Conservation (phyloP, 2,329 filamentous ascomycete genomes). For the Corniculantispora saksenae region DNA sequence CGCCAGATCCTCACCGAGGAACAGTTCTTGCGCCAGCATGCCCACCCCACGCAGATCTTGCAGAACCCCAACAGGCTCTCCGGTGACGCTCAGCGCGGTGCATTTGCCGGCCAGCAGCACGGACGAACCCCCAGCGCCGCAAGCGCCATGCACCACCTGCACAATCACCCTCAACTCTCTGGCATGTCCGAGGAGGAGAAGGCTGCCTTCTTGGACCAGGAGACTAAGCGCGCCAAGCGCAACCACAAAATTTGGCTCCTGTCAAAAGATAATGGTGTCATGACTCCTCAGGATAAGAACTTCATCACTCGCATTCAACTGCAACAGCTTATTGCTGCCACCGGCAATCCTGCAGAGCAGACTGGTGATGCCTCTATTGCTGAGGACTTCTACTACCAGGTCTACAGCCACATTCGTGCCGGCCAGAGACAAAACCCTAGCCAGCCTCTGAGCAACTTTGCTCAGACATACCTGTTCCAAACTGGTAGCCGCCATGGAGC, state of each 20-base stretch:
- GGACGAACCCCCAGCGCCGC: constrained; percentile 55
- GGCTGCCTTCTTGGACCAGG: constrained; percentile 79
- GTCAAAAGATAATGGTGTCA: constrained; percentile 91
- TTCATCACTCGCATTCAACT: constrained; percentile 98
- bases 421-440: constrained; percentile 87
- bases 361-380: constrained; percentile 77
- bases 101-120: constrained; percentile 39
- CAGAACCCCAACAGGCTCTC: constrained; percentile 74
- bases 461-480: constrained; percentile 95
- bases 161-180: constrained; percentile 51
- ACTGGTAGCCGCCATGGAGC: constrained; percentile 80
- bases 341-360: constrained; percentile 79
- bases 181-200: constrained; percentile 83
- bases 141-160: constrained; percentile 34
- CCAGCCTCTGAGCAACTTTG: constrained; percentile 92
- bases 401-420: constrained; percentile 90
- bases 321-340: constrained; percentile 91
- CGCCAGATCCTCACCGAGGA: constrained; percentile 26
- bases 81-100: constrained; percentile 44
- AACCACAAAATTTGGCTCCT: constrained; percentile 97
- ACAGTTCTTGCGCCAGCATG: constrained; percentile 41
- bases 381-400: constrained; percentile 98
- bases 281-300: constrained; percentile 99
- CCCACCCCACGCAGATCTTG: constrained; percentile 71
- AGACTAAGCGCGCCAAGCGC: constrained; percentile 91